These are phyloP conservation scores for Cercophora scortea DNA, from an alignment of 495 filamentous ascomycete species.

Conservation along the genomic window DNA sequence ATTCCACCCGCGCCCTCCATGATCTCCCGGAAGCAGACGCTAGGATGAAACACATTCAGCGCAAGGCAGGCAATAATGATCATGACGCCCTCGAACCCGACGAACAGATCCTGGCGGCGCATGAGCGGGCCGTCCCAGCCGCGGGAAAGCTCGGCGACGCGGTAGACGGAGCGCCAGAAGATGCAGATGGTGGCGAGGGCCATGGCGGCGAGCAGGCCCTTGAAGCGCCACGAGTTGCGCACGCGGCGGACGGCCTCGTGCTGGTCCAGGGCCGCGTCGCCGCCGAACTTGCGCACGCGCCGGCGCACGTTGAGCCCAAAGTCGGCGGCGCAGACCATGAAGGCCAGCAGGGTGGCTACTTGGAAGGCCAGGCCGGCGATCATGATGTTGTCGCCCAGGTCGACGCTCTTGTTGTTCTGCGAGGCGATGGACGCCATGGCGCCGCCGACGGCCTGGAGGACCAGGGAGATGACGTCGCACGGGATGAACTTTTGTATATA, in stretches of 20 bases:
- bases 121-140: conserved; percentile 55
- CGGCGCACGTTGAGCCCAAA: conserved; percentile 31
- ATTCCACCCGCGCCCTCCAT: conserved; percentile 17
- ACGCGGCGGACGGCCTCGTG: conserved; percentile 9
- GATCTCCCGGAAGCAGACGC: conserved; percentile 36
- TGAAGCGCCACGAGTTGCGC: conserved; percentile 25
- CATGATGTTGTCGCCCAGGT: conserved; percentile 55
- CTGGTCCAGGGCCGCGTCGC: conserved; percentile 16
- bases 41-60: conserved; percentile 55
- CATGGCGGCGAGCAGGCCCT: conserved; percentile 32
- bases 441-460: conserved; percentile 57
- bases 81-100: conserved; percentile 68
- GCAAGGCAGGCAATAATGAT: conserved; percentile 49
- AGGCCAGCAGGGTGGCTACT: conserved; percentile 42
- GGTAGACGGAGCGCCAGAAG: conserved; percentile 54
- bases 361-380: conserved; percentile 56
- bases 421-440: conserved; percentile 47
- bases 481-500: conserved; percentile 36
- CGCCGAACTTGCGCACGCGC: conserved; percentile 15
- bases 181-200: conserved; percentile 48
- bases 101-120: conserved; percentile 53
- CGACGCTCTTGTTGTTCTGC: conserved; percentile 19
- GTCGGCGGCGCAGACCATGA: conserved; percentile 35
- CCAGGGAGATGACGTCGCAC: conserved; percentile 55
- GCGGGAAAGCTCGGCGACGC: conserved; percentile 55